Evolutionary conservation across 2,329 filamentous ascomycete species (phyloP), one percentile per base, ranked within the genome.

Genomic region (Phialophora verrucosa): DNA sequence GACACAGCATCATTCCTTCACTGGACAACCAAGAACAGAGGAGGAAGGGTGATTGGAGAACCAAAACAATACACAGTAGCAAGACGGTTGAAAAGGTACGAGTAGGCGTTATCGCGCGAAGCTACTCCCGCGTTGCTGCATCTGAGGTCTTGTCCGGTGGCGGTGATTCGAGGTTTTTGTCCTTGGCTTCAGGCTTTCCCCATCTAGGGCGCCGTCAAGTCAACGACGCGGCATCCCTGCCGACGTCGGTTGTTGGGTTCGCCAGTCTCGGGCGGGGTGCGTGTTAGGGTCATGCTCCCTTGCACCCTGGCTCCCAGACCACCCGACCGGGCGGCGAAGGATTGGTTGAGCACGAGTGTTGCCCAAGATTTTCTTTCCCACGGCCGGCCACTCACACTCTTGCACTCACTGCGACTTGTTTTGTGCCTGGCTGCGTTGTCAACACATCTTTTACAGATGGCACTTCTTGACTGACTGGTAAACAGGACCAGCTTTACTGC

Each of bases 401-500:
- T 50, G 54, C 51, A 11, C 32, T 38, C 44, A 32, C 49, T 27
- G 42, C 29, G 27, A 55, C 56, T 23, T 59, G 38, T 47, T 42
- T 54, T 63, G 29, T 61, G 31, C 55, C 62, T 59, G n/a, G 25
- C 62, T 64, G 44, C 47, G 55, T 64, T 59, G 62, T 64, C 62
- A 60, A 64, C 62, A 64, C 42, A 23, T 25, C 53, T 27, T 11
- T 50, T 68, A 65, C 68, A 68, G 65, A 70, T 70, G 65, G 68
- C 68, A 62, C 58, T 64, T 68, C 63, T 68, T 69, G 68, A 65
- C 32, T 62, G 57, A 59, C 61, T 65, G 27, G 58, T 55, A 56
- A 59, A 55, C 55, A 59, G 59, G 58, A 25, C 47, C 59, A 66
- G 51, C 50, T 29, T 57, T 12, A 44, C 53, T 25, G 38, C 50